Conservation (phyloP, 1,284 basidiomycete genomes). For the Cystobasidium sp. region DNA sequence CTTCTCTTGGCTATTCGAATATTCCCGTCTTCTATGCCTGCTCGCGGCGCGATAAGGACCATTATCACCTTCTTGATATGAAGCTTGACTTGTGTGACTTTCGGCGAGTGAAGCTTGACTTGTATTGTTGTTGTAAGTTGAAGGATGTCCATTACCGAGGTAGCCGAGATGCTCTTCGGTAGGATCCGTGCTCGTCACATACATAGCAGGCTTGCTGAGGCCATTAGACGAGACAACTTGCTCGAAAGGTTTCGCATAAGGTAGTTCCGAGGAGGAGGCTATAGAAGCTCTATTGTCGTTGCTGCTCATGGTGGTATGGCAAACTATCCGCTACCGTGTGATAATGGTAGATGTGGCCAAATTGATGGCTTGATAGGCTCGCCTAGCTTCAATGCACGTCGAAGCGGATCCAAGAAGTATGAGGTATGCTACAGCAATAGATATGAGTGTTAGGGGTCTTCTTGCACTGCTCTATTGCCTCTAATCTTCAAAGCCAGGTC, state of each 20-base stretch:
- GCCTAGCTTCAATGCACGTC: no score
- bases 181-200: slow-evolving; percentile 1
- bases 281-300: not conserved
- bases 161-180: not conserved
- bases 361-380: no score
- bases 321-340: no score
- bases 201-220: not conserved
- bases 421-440: no score
- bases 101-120: not conserved
- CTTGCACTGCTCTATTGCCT: no score
- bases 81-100: not conserved
- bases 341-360: no score
- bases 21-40: not conserved
- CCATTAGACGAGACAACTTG: not conserved
- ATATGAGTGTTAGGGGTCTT: no score
- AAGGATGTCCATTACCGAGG: not conserved
- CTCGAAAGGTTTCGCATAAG: not conserved
- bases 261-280: not conserved
- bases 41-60: not conserved
- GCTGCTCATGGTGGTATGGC: no score
- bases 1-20: not conserved
- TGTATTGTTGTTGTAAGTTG: not conserved
- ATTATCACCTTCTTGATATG: not conserved
- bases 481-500: no score
- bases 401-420: no score